phyloP scores from a whole-genome alignment of 2,329 filamentous ascomycete genomes.

The Aspergillus puulaauensis region DNA sequence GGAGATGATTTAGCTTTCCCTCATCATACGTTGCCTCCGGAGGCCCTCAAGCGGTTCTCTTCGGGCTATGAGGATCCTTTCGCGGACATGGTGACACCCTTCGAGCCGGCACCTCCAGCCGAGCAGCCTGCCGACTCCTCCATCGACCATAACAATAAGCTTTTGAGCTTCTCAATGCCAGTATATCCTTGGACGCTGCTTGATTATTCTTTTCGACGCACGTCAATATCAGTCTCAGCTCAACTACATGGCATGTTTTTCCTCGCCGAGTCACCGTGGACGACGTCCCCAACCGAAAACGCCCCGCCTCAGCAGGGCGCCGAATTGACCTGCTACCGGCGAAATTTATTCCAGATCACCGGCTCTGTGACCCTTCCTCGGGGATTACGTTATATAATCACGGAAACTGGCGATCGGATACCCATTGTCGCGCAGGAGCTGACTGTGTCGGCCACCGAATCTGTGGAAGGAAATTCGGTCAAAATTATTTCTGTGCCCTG shows the following conservation, averaged over 20 bases:
- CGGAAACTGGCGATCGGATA: constrained; percentile 79
- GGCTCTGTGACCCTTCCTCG: constrained; percentile 81
- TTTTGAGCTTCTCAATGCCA: constrained; percentile 71
- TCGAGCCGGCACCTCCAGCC: constrained; percentile 38
- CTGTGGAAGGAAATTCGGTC: constrained; percentile 86
- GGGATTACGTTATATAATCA: constrained; percentile 75
- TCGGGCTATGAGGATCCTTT: constrained; percentile 52
- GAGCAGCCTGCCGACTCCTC: constrained; percentile 56
- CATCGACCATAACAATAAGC: constrained; percentile 66
- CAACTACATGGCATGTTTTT: constrained; percentile 71
- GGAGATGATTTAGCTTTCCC: constrained; percentile 54
- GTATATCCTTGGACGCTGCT: constrained; percentile 61
- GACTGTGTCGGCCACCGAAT: constrained; percentile 88
- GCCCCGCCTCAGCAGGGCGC: constrained; percentile 52
- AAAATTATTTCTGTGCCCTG: constrained; percentile 96
- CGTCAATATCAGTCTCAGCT: constrained; percentile 58
- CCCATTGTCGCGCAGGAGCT: constrained; percentile 82
- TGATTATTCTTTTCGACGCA: constrained; percentile 58
- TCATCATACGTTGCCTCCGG: constrained; percentile 39
- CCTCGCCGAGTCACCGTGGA: constrained; percentile 64
- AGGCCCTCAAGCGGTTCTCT: constrained; percentile 50
- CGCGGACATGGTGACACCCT: constrained; percentile 48
- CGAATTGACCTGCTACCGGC: constrained; percentile 91
- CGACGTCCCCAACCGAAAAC: constrained; percentile 55
- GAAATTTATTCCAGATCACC: constrained; percentile 94